These are phyloP conservation scores for Lasiosphaeria hispida DNA, from an alignment of 495 filamentous ascomycete genomes.

Conservation along the genomic window DNA sequence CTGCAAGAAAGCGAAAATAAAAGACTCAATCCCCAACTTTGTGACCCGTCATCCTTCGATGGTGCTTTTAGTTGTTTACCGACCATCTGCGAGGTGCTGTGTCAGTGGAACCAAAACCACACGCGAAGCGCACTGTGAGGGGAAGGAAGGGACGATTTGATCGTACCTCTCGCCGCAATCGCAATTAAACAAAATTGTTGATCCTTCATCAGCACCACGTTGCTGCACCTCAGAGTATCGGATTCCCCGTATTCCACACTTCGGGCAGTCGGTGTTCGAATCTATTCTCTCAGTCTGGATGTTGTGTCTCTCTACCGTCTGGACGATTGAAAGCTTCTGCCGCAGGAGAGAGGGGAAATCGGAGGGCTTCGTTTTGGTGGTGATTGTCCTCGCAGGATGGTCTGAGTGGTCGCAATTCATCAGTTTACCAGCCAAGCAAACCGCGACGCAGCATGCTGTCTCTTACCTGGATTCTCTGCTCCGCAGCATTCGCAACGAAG, in stretches of 20 bases:
- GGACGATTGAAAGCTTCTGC: conserved; percentile 78
- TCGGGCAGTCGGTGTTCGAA: conserved; percentile 65
- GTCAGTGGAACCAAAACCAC: conserved; percentile 23
- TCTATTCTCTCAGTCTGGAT: conserved; percentile 73
- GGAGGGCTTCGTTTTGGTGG: conserved; percentile 79
- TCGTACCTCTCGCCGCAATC: conserved; percentile 80
- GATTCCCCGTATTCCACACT: conserved; percentile 80
- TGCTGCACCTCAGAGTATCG: conserved; percentile 82
- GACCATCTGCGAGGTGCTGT: conserved; percentile 44
- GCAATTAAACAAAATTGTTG: conserved; percentile 84
- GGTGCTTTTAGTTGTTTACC: conserved; percentile 29
- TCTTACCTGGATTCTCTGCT: conserved; percentile 71
- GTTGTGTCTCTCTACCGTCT: conserved; percentile 76
- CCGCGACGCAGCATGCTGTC: neutral
- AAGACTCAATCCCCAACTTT: no score
- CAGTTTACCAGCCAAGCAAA: no score
- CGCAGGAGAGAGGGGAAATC: conserved; percentile 86
- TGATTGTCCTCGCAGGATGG: conserved; percentile 70
- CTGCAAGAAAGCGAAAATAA: conserved; percentile 12
- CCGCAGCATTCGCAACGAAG: conserved; percentile 84
- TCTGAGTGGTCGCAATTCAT: conserved; percentile 48
- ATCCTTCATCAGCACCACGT: conserved; percentile 91
- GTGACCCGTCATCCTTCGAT: no score
- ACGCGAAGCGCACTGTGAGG: neutral
- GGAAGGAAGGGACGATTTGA: neutral